These are phyloP conservation scores for Fraxinus cuspidata DNA, from an alignment of 257 asterid species.

Conservation along the genomic window DNA sequence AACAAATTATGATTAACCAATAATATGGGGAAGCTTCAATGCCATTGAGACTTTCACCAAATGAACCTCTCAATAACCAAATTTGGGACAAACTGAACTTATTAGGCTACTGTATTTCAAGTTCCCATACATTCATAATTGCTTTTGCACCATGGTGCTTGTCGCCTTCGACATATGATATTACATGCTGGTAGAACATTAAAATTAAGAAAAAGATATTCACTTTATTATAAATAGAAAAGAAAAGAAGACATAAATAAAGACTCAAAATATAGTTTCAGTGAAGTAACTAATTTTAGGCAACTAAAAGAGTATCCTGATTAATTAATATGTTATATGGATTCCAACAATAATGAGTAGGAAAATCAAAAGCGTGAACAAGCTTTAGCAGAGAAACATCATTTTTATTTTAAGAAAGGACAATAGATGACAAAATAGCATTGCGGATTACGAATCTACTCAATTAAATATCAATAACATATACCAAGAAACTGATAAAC, in stretches of 20 bases:
- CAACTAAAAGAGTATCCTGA: too few relatives aligned
- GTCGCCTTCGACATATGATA: conserved; percentile 79
- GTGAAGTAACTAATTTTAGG: background rate
- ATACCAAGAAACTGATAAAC: too few relatives aligned
- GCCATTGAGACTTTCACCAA: conserved; percentile 85
- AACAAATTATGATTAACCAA: background rate
- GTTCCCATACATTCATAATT: conserved; percentile 84
- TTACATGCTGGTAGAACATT: conserved; percentile 60
- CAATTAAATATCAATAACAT: too few relatives aligned
- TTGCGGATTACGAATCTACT: too few relatives aligned
- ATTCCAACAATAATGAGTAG: background rate
- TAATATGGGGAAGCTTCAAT: conserved; percentile 55
- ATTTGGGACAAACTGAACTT: conserved; percentile 86
- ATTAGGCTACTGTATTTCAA: conserved; percentile 70
- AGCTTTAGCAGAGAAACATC: too few relatives aligned
- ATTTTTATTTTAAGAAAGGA: too few relatives aligned
- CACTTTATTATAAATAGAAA: background rate
- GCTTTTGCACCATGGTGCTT: conserved; percentile 77
- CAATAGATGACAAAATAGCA: too few relatives aligned
- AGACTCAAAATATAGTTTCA: too few relatives aligned
- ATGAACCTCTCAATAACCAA: conserved; percentile 83
- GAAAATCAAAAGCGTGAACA: background rate
- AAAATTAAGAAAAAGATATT: conserved; percentile 11
- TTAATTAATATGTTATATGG: too few relatives aligned
- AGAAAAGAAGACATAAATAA: too few relatives aligned